These are phyloP conservation scores for Allium cepa DNA, from an alignment of 106 monocot species.

Conservation along the genomic window DNA sequence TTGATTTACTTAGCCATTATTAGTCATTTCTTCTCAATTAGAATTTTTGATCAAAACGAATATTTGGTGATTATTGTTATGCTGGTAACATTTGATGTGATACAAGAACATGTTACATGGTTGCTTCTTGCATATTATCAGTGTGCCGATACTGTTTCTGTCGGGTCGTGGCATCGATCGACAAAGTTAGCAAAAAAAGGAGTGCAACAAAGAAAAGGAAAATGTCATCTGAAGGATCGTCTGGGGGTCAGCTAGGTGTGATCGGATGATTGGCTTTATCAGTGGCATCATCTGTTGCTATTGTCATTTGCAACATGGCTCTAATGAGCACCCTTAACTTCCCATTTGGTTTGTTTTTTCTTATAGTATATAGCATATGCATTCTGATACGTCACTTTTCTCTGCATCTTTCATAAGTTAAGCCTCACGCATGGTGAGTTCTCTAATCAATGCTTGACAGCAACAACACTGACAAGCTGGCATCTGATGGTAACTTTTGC, in stretches of 20 bases:
- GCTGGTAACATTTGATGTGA: too few relatives aligned
- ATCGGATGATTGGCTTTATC: constrained; percentile 64
- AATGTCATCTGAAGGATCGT: constrained; percentile 21
- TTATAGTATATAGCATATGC: too few relatives aligned
- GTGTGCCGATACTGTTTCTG: too few relatives aligned
- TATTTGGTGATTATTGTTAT: too few relatives aligned
- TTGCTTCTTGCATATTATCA: too few relatives aligned
- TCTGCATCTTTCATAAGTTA: constrained; percentile 1
- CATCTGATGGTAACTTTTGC: constrained; percentile 90
- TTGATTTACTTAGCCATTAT: too few relatives aligned
- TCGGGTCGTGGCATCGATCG: too few relatives aligned
- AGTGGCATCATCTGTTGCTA: constrained; percentile 74
- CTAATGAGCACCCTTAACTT: constrained; percentile 78
- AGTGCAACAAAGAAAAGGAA: neutral
- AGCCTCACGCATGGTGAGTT: neutral
- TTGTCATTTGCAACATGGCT: constrained; percentile 89
- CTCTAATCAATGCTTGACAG: constrained; percentile 16
- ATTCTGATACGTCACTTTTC: neutral
- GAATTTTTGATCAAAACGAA: too few relatives aligned
- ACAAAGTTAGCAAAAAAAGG: too few relatives aligned
- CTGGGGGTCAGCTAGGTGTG: constrained; percentile 39
- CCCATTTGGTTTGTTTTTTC: constrained; percentile 53
- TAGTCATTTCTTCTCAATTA: too few relatives aligned
- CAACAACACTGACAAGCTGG: constrained; percentile 90
- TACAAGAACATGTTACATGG: too few relatives aligned